phyloP scores from a whole-genome alignment of 1,284 basidiomycete species.

The Boletus calvinii region DNA sequence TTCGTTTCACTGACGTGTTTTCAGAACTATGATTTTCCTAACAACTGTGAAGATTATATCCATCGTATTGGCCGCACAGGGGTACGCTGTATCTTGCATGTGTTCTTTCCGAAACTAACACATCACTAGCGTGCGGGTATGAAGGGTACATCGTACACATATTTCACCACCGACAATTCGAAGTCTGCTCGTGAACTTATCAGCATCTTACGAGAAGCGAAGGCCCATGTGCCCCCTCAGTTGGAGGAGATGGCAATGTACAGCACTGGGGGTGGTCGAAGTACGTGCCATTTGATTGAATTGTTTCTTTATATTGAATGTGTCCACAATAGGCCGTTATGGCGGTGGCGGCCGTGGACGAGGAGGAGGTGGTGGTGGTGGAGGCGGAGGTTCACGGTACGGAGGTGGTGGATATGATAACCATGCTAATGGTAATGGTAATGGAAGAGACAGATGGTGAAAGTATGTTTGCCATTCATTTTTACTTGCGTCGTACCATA shows the following conservation, averaged over 20 bases:
- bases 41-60: slow-evolving; percentile 94
- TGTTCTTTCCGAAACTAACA: slow-evolving; percentile 3
- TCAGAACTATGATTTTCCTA: slow-evolving; percentile 96
- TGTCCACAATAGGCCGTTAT: slow-evolving; percentile 51
- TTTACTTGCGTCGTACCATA: slow-evolving; percentile 19
- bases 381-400: slow-evolving; percentile 22
- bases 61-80: slow-evolving; percentile 92
- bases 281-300: slow-evolving; percentile 40
- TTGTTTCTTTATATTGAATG: slow-evolving; percentile 4
- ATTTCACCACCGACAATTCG: slow-evolving; percentile 94
- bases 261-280: slow-evolving; percentile 74
- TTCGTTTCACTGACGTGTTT: slow-evolving; percentile 24
- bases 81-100: slow-evolving; percentile 41
- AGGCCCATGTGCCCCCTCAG: slow-evolving; percentile 84
- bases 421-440: slow-evolving; percentile 24
- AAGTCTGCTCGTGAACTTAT: slow-evolving; percentile 93
- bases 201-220: slow-evolving; percentile 87
- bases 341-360: slow-evolving; percentile 49
- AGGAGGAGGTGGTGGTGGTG: slow-evolving; percentile 49
- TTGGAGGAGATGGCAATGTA: slow-evolving; percentile 93
- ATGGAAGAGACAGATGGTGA: slow-evolving; percentile 29
- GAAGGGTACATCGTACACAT: slow-evolving; percentile 92
- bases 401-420: slow-evolving; percentile 26
- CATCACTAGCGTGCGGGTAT: slow-evolving; percentile 73
- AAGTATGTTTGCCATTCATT: slow-evolving; percentile 1